Evolutionary conservation across 305 asterid genomes (phyloP).

Genomic region (Fraxinus platypoda): DNA sequence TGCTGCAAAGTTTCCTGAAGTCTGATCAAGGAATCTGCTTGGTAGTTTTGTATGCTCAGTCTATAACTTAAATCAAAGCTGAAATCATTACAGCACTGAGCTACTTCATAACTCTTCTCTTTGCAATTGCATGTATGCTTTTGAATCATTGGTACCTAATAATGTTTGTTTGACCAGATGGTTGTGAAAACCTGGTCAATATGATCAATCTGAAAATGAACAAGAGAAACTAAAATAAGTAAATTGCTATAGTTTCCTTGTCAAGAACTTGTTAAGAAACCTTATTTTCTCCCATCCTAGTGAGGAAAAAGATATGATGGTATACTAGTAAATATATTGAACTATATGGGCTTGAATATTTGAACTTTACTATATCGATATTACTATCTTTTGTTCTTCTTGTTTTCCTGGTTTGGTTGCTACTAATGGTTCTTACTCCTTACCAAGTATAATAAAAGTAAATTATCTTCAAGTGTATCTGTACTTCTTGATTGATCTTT

Average conservation of each 20-base stretch:
- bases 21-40: conserved; percentile 1
- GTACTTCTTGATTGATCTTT: conserved; percentile 8
- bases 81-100: background rate
- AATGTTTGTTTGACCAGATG: background rate
- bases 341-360: background rate
- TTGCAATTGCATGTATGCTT: background rate
- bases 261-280: background rate
- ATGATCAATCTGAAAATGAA: background rate
- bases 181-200: background rate
- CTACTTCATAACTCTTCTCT: background rate
- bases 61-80: background rate
- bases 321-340: background rate
- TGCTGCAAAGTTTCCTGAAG: background rate
- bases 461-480: background rate
- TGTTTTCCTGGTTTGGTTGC: background rate
- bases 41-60: background rate
- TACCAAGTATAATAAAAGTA: background rate
- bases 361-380: background rate
- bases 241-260: background rate
- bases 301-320: background rate
- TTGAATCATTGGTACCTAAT: background rate
- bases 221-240: background rate
- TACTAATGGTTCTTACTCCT: conserved; percentile 9
- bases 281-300: background rate
- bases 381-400: background rate